Percentiles rank a stretch among this genome's conserved stretches.
Conservation (phyloP, 2,329 filamentous ascomycete genomes). For the Bipolaris gigantea region DNA sequence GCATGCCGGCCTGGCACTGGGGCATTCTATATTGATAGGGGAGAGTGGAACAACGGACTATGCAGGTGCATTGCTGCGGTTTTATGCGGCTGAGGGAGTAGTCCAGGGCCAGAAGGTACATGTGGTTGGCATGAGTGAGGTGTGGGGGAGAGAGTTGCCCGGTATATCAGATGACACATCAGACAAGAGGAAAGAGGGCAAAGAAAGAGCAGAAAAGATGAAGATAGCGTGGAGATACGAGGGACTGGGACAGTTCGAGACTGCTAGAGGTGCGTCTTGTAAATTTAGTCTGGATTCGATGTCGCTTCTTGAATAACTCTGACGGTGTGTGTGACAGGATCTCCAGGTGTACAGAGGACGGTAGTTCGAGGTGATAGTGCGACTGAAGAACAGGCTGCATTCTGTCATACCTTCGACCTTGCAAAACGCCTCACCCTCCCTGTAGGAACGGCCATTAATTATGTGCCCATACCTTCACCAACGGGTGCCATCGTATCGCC, state of each 20-base stretch:
- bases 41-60: constrained; percentile 96
- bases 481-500: constrained; percentile 58
- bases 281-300: constrained; percentile 25
- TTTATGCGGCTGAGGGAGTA: constrained; percentile 90
- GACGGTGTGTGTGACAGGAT: constrained; percentile 22
- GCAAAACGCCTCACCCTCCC: constrained; percentile 53
- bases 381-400: constrained; percentile 49
- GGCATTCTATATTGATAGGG: constrained; percentile 77
- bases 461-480: constrained; percentile 58
- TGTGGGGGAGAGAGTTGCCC: constrained; percentile 82
- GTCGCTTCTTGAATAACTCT: constrained; percentile 14
- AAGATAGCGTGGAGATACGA: constrained; percentile 99
- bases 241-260: constrained; percentile 71
- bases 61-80: constrained; percentile 77
- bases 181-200: constrained; percentile 31
- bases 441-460: constrained; percentile 47
- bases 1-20: constrained; percentile 81
- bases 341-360: constrained; percentile 22
- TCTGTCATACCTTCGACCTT: constrained; percentile 57
- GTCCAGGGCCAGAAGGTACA: constrained; percentile 89
- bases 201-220: constrained; percentile 66
- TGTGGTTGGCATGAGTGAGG: constrained; percentile 75
- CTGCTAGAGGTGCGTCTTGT: constrained; percentile 62
- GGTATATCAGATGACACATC: constrained; percentile 60
- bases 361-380: constrained; percentile 48